Evolutionary conservation across 331 rosid species (phyloP), one percentile per base, ranked within the genome.

Genomic region (Telfairia occidentalis): DNA sequence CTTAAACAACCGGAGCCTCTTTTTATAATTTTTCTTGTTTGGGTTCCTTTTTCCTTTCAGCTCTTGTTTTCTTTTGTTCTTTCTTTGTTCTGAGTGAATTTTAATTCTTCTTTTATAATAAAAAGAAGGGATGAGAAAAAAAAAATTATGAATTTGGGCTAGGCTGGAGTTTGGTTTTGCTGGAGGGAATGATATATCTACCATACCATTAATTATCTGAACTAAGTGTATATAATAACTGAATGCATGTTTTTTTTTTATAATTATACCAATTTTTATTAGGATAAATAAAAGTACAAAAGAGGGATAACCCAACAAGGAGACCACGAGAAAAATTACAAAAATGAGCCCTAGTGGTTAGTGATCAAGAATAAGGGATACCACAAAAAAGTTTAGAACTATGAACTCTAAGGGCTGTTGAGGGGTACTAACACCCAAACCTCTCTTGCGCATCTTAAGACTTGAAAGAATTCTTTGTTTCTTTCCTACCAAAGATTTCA

Each of bases 151-250:
- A 29, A 59, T 11, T 18, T 15, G 48, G 5, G 16, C 71, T 35
- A 35, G 71, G 18, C 18, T 64, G 48, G 48, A 64, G 71, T 64
- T 64, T 64, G 48, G 48, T 64, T 37, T n/a, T 64, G 71, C 48
- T 35, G 71, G 71, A 35, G 21, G 34, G 45, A 64, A 15, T 21
- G 16, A 35, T 64, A 18, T 21, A 64, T 23, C 71, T 35, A n/a
- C 71, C 13, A 18, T 61, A 16, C 42, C 45, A 64, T 19, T 35
- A 8, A 35, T 64, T 35, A 12, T 35, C 26, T 37, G 48, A n/a
- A 21, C 46, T 1, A n/a, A 63, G 71, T 55, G 4, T n/a, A 34
- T 61, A 63, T 63, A 7, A 34, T 34, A 34, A 32, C 29, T 35
- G 1, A 63, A 63, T 32, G 28, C 18, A 59, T 59, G 43, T n/a